Conservation (phyloP, 768 basidiomycete genomes). For the Termitomyces sp. region DNA sequence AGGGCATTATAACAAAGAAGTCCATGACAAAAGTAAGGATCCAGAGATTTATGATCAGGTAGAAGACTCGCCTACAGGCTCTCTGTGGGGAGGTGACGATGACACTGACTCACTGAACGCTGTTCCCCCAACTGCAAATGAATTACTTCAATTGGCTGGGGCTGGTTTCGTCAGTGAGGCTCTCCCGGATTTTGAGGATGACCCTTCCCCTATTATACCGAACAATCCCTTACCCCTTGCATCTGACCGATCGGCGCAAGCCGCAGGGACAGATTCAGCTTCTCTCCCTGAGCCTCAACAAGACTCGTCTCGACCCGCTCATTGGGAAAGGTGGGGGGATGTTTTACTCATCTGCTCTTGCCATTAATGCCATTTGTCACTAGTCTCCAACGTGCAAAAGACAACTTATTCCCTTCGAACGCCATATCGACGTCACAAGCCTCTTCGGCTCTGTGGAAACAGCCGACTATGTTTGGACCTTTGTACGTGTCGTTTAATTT, state of each 20-base stretch:
- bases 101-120: slow-evolving; percentile 3
- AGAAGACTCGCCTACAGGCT: slow-evolving; percentile 5
- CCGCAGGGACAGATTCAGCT: background rate
- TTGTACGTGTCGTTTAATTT: slow-evolving; percentile 25
- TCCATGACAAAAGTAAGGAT: background rate
- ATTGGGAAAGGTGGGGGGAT: slow-evolving; percentile 20
- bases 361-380: slow-evolving; percentile 5
- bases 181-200: slow-evolving; percentile 55
- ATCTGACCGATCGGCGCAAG: background rate
- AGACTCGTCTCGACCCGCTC: slow-evolving; percentile 6
- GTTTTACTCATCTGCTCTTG: background rate
- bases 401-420: slow-evolving; percentile 40
- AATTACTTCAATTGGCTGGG: slow-evolving; percentile 49
- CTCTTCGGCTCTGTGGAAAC: slow-evolving; percentile 31
- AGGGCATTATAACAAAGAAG: slow-evolving; percentile 28
- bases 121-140: slow-evolving; percentile 29
- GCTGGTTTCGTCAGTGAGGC: slow-evolving; percentile 28
- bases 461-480: slow-evolving; percentile 63
- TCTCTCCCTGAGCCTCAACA: background rate
- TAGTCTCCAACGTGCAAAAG: slow-evolving; percentile 37
- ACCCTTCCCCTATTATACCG: slow-evolving; percentile 6
- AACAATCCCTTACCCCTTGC: background rate
- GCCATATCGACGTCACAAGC: slow-evolving; percentile 10
- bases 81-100: slow-evolving; percentile 7
- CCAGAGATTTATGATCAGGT: background rate